Conservation (phyloP, 2,329 filamentous ascomycete genomes). For the Paraconiothyrium sp. region DNA sequence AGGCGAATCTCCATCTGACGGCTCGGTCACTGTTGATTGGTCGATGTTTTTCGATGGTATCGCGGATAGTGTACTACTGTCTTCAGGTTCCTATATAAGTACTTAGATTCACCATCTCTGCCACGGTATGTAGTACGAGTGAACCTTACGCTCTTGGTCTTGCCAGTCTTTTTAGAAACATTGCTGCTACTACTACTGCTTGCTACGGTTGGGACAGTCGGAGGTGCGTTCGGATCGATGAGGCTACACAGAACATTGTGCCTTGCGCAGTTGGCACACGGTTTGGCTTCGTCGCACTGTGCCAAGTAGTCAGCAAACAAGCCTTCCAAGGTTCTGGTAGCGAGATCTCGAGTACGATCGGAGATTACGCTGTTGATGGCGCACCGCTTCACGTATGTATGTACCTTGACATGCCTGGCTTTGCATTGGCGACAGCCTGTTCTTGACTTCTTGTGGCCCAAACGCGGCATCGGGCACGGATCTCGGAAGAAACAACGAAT, state of each 20-base stretch:
- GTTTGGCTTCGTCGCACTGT: conserved; percentile 51
- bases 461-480: conserved; percentile 42
- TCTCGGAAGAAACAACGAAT: conserved; percentile 21
- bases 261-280: conserved; percentile 49
- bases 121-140: conserved; percentile 1
- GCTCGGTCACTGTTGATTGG: conserved; percentile 13
- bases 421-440: conserved; percentile 50
- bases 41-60: conserved; percentile 27
- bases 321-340: conserved; percentile 11
- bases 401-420: conserved; percentile 50
- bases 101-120: conserved; percentile 8
- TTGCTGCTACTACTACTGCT: conserved; percentile 19
- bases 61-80: conserved; percentile 25
- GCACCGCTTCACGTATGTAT: conserved; percentile 10
- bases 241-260: conserved; percentile 50
- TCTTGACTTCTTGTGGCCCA: conserved; percentile 50
- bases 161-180: conserved; percentile 25
- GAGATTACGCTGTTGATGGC: conserved; percentile 11
- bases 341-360: conserved; percentile 14
- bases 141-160: conserved; percentile 29
- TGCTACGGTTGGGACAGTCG: conserved; percentile 24
- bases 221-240: conserved; percentile 32
- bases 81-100: conserved; percentile 24
- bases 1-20: conserved; percentile 37
- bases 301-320: conserved; percentile 22